Conservation (phyloP, 2,329 filamentous ascomycete genomes). For the Alternaria sp. region DNA sequence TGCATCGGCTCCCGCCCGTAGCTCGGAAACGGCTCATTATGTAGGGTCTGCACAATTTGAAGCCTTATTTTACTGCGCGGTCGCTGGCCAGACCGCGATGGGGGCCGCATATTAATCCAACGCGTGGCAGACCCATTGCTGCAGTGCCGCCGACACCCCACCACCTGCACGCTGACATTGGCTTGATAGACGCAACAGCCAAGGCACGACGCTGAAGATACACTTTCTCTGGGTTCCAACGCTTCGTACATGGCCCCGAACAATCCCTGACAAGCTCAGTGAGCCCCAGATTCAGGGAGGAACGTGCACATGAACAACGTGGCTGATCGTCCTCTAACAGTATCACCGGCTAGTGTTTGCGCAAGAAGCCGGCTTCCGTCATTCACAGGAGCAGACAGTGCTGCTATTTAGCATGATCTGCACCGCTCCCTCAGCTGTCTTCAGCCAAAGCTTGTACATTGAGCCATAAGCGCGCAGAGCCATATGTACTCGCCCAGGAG, state of each 20-base stretch:
- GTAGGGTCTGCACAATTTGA: slow-evolving; percentile 30
- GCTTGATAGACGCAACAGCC: slow-evolving; percentile 2
- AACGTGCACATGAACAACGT: slow-evolving; percentile 17
- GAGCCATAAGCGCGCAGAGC: background rate
- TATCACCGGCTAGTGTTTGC: background rate
- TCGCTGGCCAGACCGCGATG: slow-evolving; percentile 28
- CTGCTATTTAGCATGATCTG: background rate
- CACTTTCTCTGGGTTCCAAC: slow-evolving; percentile 3
- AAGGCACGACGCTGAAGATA: background rate
- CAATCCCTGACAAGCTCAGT: slow-evolving; percentile 6
- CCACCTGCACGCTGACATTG: background rate
- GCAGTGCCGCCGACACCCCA: slow-evolving; percentile 15
- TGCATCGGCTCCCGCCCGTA: slow-evolving; percentile 26
- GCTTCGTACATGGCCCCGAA: background rate
- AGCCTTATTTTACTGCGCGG: slow-evolving; percentile 19
- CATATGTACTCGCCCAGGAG: slow-evolving; percentile 3
- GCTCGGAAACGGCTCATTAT: slow-evolving; percentile 25
- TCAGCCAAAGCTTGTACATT: background rate
- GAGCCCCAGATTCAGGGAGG: slow-evolving; percentile 1
- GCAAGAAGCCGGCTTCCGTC: background rate
- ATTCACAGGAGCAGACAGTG: background rate
- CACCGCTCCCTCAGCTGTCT: background rate
- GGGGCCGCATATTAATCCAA: slow-evolving; percentile 16
- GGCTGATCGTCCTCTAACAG: slow-evolving; percentile 12
- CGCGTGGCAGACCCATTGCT: slow-evolving; percentile 25